Conservation (phyloP, 2,329 filamentous ascomycete species). For the Scytalidium sp. region DNA sequence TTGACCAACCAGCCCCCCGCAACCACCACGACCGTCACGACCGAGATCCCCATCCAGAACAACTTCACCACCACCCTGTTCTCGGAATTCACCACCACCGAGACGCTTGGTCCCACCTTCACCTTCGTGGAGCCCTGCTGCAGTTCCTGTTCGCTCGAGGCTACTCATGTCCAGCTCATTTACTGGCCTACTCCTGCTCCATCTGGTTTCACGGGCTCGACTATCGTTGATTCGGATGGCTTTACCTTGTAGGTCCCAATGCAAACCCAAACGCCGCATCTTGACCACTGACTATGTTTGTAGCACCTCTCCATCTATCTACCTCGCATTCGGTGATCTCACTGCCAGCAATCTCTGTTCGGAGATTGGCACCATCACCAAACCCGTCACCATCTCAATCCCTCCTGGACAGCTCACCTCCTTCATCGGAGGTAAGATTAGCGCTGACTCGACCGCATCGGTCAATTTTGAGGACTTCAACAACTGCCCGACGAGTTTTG, state of each 20-base stretch:
- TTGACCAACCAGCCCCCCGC: neutral
- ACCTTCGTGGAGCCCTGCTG: neutral
- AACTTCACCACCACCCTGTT: neutral
- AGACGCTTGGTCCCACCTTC: neutral
- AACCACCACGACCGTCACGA: neutral
- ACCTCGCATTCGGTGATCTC: neutral
- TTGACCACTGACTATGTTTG: too few relatives aligned
- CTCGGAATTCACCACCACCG: neutral
- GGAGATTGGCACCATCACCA: neutral
- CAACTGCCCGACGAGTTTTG: neutral
- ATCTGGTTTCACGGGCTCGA: neutral
- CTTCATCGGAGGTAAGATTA: neutral
- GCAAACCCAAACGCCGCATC: too few relatives aligned
- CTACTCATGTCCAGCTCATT: neutral
- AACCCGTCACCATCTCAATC: neutral
- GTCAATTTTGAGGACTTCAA: neutral
- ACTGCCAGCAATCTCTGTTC: neutral
- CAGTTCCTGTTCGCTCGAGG: neutral
- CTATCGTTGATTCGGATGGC: neutral
- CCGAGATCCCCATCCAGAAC: neutral
- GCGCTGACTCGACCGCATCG: neutral
- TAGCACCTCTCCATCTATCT: neutral
- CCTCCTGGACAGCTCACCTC: neutral
- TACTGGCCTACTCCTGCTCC: neutral
- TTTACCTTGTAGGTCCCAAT: neutral